phyloP scores from a whole-genome alignment of 164 flowering plant genomes.

The Platanus orientalis region DNA sequence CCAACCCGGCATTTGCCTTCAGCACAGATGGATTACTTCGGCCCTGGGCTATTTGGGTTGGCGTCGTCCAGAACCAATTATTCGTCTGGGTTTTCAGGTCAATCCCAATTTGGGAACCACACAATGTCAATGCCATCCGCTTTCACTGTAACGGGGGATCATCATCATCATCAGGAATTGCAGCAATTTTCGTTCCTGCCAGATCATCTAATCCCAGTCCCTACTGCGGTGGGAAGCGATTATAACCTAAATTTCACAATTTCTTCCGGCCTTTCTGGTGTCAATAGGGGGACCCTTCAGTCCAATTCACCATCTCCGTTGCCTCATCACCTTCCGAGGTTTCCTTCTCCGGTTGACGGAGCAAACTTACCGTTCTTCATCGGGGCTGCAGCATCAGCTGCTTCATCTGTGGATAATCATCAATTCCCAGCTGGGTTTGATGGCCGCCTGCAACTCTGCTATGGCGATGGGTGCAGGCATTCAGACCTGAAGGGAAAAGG shows the following conservation, averaged over 20 bases:
- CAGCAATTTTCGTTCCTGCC: constrained; percentile 61
- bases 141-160: constrained; percentile 29
- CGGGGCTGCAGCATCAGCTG: constrained; percentile 34
- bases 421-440: constrained; percentile 67
- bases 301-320: constrained; percentile 78
- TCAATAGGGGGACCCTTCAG: constrained; percentile 99
- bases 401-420: constrained; percentile 38
- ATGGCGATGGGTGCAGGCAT: constrained; percentile 54
- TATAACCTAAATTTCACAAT: constrained; percentile 71
- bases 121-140: constrained; percentile 26
- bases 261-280: constrained; percentile 60
- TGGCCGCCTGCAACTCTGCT: constrained; percentile 66
- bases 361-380: constrained; percentile 53
- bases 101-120: constrained; percentile 38
- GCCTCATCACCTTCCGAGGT: constrained; percentile 82
- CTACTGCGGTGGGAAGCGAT: constrained; percentile 21
- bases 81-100: constrained; percentile 39
- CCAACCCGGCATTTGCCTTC: constrained; percentile 28
- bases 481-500: constrained; percentile 77
- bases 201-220: constrained; percentile 48
- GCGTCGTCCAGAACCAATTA: constrained; percentile 28
- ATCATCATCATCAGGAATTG: constrained; percentile 31
- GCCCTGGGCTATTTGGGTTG: constrained; percentile 25
- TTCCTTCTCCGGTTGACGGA: constrained; percentile 47
- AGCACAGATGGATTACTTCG: constrained; percentile 56